Evolutionary conservation across 345 rosid species (phyloP), one percentile per base, ranked within the genome.

Genomic region (Mercurialis annua): DNA sequence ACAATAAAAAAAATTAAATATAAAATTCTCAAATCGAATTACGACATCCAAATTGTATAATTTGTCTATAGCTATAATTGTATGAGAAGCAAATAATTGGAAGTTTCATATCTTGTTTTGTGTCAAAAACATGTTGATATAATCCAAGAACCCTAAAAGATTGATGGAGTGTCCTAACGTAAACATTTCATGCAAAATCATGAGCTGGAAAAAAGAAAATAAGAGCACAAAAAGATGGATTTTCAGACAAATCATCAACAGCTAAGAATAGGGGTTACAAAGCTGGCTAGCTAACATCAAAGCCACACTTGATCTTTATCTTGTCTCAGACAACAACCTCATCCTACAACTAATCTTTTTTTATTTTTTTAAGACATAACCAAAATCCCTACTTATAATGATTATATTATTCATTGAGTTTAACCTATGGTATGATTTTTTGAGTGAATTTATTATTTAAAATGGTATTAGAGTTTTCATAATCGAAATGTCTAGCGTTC

Each of bases 281-380:
- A 59, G 43, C 47, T 27, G 47, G 2, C 61, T 40, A 8, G n/a
- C 17, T 29, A 62, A 71, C 42, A 65, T 56, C 60, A 8, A 61
- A 62, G 48, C 38, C 23, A 63, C 80, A 70, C 47, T 59, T n/a
- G n/a, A n/a, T 34, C 51, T n/a, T 21, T 61, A 50, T 71, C 62
- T 20, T 31, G 69, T 71, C 63, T 24, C 10, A 47, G 71, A 70
- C 71, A 75, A 30, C 27, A n/a, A 16, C 57, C 58, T 69, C 33
- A 30, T 58, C 65, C 58, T 48, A 24, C 72, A 47, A 24, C 66
- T 8, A 40, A 2, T 55, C 46, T 2, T 42, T 11, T 26, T 53
- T 15, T 14, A n/a, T 23, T 17, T 65, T 23, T 65, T 10, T 1
- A 38, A 60, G 60, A 38, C 26, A 52, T 24, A 49, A 16, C 43